A percentile compares a stretch with the other conserved stretches of the same genome.
phyloP scores from a whole-genome alignment of 2,329 filamentous ascomycete species.

The Arthrobotrys musiformis region DNA sequence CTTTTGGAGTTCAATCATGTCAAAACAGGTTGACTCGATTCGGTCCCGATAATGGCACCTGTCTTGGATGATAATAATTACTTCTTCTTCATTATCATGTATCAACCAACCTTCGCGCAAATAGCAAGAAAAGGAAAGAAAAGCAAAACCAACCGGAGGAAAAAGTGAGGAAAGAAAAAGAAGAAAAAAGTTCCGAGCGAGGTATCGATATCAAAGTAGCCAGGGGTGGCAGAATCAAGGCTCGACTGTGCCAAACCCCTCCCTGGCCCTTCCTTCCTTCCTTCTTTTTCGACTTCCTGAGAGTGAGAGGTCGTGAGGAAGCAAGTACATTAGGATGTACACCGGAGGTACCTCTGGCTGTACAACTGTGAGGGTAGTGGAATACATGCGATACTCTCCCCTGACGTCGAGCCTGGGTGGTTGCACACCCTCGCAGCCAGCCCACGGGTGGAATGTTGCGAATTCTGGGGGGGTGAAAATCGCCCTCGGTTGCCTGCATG shows the following conservation, averaged over 20 bases:
- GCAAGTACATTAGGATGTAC: slow-evolving; percentile 2
- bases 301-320: neutral
- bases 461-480: slow-evolving; percentile 1
- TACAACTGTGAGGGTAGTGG: neutral
- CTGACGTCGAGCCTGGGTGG: slow-evolving; percentile 25
- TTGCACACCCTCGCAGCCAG: slow-evolving; percentile 19
- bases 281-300: neutral
- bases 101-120: slow-evolving; percentile 2
- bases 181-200: slow-evolving; percentile 42
- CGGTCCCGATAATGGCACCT: neutral
- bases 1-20: neutral
- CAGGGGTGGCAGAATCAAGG: slow-evolving; percentile 14
- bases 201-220: slow-evolving; percentile 25
- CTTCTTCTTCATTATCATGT: no score
- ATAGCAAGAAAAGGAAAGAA: neutral
- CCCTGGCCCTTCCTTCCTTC: neutral
- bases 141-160: neutral
- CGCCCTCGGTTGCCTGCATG: slow-evolving; percentile 27
- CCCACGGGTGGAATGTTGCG: slow-evolving; percentile 26
- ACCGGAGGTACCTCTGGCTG: slow-evolving; percentile 29
- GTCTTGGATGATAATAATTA: neutral
- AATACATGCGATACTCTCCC: slow-evolving; percentile 1
- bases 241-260: no score
- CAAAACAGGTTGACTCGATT: neutral
- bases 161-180: slow-evolving; percentile 28